Percentiles rank a stretch among this genome's conserved stretches.
Conservation (phyloP, 2,329 filamentous ascomycete genomes). For the Aureobasidium sp. region DNA sequence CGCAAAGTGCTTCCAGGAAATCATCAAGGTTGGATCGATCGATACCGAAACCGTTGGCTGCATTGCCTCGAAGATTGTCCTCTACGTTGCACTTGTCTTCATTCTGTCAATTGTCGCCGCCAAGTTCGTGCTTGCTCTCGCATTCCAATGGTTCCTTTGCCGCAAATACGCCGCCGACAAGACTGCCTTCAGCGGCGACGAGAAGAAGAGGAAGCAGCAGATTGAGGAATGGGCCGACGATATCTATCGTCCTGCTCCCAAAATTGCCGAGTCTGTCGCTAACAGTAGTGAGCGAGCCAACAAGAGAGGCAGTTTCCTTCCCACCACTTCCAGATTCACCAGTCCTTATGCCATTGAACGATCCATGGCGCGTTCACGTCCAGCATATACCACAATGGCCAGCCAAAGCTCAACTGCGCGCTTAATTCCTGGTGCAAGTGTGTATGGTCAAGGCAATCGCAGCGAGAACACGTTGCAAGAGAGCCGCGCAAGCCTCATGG, state of each 20-base stretch:
- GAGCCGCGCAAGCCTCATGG: conserved; percentile 38
- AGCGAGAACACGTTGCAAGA: conserved; percentile 50
- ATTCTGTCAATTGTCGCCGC: conserved; percentile 82
- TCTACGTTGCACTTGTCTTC: conserved; percentile 86
- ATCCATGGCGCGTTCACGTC: conserved; percentile 40
- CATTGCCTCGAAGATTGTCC: conserved; percentile 93
- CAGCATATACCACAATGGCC: conserved; percentile 85
- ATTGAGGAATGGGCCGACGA: conserved; percentile 98
- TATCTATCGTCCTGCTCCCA: conserved; percentile 85
- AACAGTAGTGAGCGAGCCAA: conserved; percentile 64
- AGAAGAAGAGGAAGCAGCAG: conserved; percentile 79
- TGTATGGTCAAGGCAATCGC: conserved; percentile 59
- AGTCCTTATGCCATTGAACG: conserved; percentile 76
- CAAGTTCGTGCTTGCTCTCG: conserved; percentile 80
- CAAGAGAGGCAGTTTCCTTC: conserved; percentile 84
- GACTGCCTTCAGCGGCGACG: conserved; percentile 73
- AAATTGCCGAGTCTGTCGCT: conserved; percentile 60
- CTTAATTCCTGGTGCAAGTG: conserved; percentile 56
- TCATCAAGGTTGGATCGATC: conserved; percentile 90
- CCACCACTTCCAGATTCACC: conserved; percentile 90
- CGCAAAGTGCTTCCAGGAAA: conserved; percentile 82
- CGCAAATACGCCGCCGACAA: conserved; percentile 77
- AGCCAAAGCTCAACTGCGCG: conserved; percentile 74
- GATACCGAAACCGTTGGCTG: conserved; percentile 96
- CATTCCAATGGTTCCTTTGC: conserved; percentile 96